Evolutionary conservation across 139 green algal species (phyloP).

Genomic region (Auxenochlorella protothecoides): DNA sequence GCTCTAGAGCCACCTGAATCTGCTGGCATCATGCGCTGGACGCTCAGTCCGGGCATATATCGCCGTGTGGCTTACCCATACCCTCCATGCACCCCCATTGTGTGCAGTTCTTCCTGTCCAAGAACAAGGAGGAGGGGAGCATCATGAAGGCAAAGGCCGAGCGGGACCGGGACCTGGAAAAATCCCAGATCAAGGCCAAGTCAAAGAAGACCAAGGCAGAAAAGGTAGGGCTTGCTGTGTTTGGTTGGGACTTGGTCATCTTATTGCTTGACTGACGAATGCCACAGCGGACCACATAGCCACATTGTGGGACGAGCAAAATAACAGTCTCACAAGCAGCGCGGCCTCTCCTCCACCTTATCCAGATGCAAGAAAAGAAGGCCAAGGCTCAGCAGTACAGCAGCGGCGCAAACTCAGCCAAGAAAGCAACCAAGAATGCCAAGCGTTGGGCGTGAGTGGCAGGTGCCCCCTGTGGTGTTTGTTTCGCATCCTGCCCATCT

Average conservation of each 20-base stretch:
- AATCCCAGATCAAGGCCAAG: conserved; percentile 80
- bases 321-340: neutral
- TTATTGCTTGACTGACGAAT: neutral
- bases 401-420: conserved; percentile 5
- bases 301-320: no score
- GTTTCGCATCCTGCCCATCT: no score
- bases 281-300: neutral
- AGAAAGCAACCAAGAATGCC: conserved; percentile 52
- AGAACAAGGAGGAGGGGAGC: conserved; percentile 60
- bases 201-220: conserved; percentile 86
- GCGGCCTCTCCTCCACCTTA: neutral
- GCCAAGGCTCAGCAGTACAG: conserved; percentile 46
- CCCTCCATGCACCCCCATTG: neutral
- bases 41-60: no score
- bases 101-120: conserved; percentile 58
- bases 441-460: conserved; percentile 52
- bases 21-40: no score
- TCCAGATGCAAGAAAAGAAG: conserved; percentile 68
- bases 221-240: conserved; percentile 36
- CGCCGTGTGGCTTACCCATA: no score
- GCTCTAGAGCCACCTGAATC: neutral
- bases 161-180: conserved; percentile 49
- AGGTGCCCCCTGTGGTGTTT: no score
- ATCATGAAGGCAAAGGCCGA: conserved; percentile 57
- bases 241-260: neutral